phyloP scores from a whole-genome alignment of 176 grass and related monocot genomes.

The Poa pratensis region DNA sequence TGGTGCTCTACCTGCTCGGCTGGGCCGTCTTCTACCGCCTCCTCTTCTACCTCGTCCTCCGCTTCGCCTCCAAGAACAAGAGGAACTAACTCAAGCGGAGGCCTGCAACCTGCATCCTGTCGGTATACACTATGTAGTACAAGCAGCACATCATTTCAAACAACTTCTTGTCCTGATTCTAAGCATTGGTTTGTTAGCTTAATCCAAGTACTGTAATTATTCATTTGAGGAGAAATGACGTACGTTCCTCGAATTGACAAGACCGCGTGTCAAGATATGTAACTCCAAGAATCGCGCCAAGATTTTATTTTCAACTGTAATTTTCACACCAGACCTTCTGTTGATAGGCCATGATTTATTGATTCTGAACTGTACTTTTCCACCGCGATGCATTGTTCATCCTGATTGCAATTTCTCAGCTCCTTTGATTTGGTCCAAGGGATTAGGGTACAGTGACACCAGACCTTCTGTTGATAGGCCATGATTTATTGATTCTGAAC shows the following conservation, averaged over 20 bases:
- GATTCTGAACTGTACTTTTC: neutral
- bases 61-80: conserved; percentile 76
- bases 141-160: neutral
- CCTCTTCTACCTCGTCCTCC: conserved; percentile 70
- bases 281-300: neutral
- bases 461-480: neutral
- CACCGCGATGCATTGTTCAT: neutral
- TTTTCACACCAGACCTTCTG: neutral
- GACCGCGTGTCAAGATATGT: neutral
- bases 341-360: neutral
- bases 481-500: neutral
- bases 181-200: neutral
- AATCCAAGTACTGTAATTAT: neutral
- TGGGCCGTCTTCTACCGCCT: conserved; percentile 68
- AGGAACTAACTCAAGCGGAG: conserved; percentile 43
- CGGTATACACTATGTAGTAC: too few relatives aligned
- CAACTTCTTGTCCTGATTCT: neutral
- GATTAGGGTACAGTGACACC: neutral
- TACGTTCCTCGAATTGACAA: neutral
- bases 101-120: neutral
- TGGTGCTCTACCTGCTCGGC: conserved; percentile 65
- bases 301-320: neutral
- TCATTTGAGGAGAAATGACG: neutral
- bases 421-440: neutral
- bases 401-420: neutral